Conservation (phyloP, 306 rosid genomes). For the Pyrus pyrifolia region DNA sequence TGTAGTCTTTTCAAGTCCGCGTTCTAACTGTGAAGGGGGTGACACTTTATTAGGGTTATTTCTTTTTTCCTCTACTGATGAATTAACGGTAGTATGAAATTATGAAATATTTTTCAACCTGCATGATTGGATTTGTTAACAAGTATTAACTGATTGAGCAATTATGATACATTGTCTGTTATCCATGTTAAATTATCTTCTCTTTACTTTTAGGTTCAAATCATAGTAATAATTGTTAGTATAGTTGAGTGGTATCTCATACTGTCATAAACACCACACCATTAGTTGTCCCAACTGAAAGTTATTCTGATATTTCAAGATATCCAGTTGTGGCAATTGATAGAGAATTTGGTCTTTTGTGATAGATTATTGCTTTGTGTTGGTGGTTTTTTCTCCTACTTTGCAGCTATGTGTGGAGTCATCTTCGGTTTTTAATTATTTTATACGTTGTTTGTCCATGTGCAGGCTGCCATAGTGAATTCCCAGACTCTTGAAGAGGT, state of each 20-base stretch:
- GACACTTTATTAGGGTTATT: neutral
- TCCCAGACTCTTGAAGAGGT: conserved; percentile 98
- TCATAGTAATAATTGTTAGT: neutral
- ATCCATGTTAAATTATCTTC: neutral
- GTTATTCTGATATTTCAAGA: neutral
- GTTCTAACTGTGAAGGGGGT: neutral
- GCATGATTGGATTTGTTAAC: neutral
- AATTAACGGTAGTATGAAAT: neutral
- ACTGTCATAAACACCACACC: no score
- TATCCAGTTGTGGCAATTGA: neutral
- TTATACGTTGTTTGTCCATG: neutral
- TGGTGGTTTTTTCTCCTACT: neutral
- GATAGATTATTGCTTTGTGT: neutral
- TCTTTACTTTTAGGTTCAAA: neutral
- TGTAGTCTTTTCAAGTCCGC: neutral
- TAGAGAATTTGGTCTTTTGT: neutral
- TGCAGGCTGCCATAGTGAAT: conserved; percentile 97
- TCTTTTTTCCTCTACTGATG: neutral
- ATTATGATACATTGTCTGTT: neutral
- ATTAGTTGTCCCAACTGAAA: neutral
- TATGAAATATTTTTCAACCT: neutral
- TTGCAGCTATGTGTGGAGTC: neutral
- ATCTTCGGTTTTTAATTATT: neutral
- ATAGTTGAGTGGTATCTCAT: neutral
- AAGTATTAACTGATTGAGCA: neutral